Evolutionary conservation across 768 basidiomycete genomes (phyloP).

Genomic region (Suillus ampliporus): DNA sequence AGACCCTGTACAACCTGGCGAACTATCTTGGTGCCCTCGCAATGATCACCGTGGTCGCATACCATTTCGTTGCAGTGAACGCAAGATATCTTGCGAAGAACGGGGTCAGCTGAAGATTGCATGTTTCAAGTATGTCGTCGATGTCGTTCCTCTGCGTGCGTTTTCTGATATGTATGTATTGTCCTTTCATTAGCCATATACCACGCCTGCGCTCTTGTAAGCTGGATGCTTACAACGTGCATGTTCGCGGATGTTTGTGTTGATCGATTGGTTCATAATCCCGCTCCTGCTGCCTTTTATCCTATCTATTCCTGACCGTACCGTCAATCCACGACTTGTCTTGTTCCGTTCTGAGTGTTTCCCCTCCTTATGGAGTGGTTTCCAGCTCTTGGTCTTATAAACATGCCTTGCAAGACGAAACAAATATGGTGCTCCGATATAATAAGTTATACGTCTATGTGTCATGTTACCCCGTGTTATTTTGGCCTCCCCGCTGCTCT

Average conservation of each 20-base stretch:
- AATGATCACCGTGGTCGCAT: constrained; percentile 86
- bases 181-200: background rate
- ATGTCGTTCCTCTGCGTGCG: background rate
- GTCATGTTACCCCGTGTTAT: background rate
- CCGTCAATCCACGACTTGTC: too few relatives aligned
- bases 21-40: constrained; percentile 85
- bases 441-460: background rate
- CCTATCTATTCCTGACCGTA: too few relatives aligned
- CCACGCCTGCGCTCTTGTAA: too few relatives aligned
- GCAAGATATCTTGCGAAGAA: constrained; percentile 50
- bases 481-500: background rate
- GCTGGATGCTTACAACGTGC: too few relatives aligned
- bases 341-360: too few relatives aligned
- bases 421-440: background rate
- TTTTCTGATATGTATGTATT: background rate
- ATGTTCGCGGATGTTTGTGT: too few relatives aligned
- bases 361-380: too few relatives aligned
- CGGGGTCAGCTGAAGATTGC: constrained; percentile 18
- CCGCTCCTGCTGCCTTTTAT: too few relatives aligned
- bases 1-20: constrained; percentile 81
- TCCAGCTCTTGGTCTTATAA: background rate
- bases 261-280: too few relatives aligned
- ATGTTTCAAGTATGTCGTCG: background rate
- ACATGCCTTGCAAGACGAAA: background rate
- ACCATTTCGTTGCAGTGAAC: constrained; percentile 92